These are phyloP conservation scores for Citropsis articulata DNA, from an alignment of 345 rosid species.

Conservation along the genomic window DNA sequence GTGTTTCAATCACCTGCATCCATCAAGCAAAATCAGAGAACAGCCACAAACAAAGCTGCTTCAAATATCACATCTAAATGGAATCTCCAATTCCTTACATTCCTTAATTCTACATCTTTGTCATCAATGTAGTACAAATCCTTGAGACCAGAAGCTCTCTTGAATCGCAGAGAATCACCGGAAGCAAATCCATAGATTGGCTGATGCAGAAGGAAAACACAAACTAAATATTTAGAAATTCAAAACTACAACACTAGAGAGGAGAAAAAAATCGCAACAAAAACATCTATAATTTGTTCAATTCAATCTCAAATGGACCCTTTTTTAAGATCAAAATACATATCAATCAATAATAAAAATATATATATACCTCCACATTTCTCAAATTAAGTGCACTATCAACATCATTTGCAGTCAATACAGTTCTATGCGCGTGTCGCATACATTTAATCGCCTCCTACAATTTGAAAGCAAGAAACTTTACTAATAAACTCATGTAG, in stretches of 20 bases:
- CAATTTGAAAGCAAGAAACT: constrained; percentile 6
- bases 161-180: constrained; percentile 53
- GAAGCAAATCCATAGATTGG: constrained; percentile 67
- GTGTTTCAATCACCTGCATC: constrained; percentile 63
- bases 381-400: constrained; percentile 71
- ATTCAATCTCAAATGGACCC: not conserved
- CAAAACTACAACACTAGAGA: not conserved
- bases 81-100: constrained; percentile 35
- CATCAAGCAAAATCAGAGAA: constrained; percentile 1
- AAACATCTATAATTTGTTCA: not conserved
- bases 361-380: constrained; percentile 59
- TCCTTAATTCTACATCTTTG: constrained; percentile 68
- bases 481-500: not conserved
- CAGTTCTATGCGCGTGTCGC: constrained; percentile 79
- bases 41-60: constrained; percentile 15
- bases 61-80: constrained; percentile 13
- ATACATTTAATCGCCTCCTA: constrained; percentile 92
- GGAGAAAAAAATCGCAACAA: not conserved
- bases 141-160: constrained; percentile 67
- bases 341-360: not conserved
- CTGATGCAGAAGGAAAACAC: constrained; percentile 30
- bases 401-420: constrained; percentile 63
- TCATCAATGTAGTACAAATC: constrained; percentile 76
- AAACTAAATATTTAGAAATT: constrained; percentile 5
- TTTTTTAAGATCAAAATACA: not conserved